A percentile compares a stretch with the other conserved stretches of the same genome.
These are phyloP conservation scores for Termitomyces sp. DNA, from an alignment of 768 basidiomycete genomes.

Conservation along the genomic window DNA sequence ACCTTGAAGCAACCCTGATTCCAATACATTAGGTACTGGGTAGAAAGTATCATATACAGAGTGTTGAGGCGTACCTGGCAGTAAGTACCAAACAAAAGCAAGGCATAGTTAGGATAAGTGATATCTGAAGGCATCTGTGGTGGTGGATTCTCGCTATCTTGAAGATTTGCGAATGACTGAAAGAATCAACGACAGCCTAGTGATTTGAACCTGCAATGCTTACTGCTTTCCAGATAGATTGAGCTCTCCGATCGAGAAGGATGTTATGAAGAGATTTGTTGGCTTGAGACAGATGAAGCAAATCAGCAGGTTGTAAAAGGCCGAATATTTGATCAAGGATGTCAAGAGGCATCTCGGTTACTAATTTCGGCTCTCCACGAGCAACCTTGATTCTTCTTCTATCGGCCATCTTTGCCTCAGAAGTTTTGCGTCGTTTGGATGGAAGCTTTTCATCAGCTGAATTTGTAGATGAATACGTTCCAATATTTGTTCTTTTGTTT, in stretches of 20 bases:
- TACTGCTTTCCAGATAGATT: constrained; percentile 28
- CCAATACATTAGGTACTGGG: not conserved
- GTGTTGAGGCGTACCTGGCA: constrained; percentile 25
- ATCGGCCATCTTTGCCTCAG: no score
- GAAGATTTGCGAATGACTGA: constrained; percentile 22
- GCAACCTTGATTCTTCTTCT: constrained; percentile 5
- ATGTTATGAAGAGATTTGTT: constrained; percentile 28
- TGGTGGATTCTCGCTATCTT: constrained; percentile 8
- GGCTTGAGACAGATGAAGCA: constrained; percentile 32
- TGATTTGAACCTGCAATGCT: not conserved
- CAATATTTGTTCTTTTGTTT: not conserved
- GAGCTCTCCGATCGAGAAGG: constrained; percentile 19
- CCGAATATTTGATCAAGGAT: constrained; percentile 32
- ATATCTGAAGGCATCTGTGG: constrained; percentile 23
- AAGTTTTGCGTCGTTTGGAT: no score
- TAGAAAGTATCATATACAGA: not conserved
- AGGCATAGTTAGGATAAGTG: constrained; percentile 26
- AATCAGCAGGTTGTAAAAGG: constrained; percentile 30
- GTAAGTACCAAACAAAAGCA: constrained; percentile 27
- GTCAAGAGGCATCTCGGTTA: constrained; percentile 29
- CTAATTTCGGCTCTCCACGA: constrained; percentile 18
- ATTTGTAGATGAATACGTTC: not conserved
- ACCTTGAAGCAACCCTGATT: not conserved
- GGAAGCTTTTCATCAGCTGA: not conserved
- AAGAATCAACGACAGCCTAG: not conserved